Base-by-base conservation (phyloP, 345 rosid genomes). In the Fremontodendron californicum region DNA sequence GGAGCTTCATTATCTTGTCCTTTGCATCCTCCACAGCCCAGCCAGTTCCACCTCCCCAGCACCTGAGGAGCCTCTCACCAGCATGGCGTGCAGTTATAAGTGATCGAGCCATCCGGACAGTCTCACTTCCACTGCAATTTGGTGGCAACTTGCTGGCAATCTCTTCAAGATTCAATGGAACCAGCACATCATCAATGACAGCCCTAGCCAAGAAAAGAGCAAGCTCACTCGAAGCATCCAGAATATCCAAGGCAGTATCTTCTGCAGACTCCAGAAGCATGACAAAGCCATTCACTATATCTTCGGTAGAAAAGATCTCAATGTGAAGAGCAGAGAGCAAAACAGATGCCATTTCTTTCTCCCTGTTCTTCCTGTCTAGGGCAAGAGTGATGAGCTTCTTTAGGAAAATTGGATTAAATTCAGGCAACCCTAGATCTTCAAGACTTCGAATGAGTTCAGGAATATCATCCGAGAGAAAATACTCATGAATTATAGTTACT, bases 41-140 rank as follows among this genome's bases (percentile, higher is more conserved):
- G 9, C 99, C 98, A 0, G 94, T 92, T 45, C 99, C 99, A 65
- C 99, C 99, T 3, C 99, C 99, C 99, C 99, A 96, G 80, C 99
- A 92, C 84, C 99, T 87, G 69, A 96, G 83, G 84, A 96, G 80
- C 86, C 99, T 94, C 87, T 96, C 99, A 1, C 97, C 99, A 33
- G 99, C 93, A 78, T 96, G 99, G 58, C 98, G 90, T 11, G 97
- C 98, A n/a, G 93, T 90, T 40, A 92, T 78, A 11, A 96, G 94
- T 1, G 98, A 85, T 80, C 91, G 83, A 33, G 93, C 99, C 87
- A 91, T 80, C 15, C 85, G 88, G 27, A 92, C 88, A 0, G 98
- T 96, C 81, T 94, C 96, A 1, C 87, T 87, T 57, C 99, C 99
- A 4, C 97, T 89, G 81, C 97, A 92, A 73, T 87, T 89, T 48